Conservation (phyloP, 2,329 filamentous ascomycete species). For the Epichloe glyceriae region DNA sequence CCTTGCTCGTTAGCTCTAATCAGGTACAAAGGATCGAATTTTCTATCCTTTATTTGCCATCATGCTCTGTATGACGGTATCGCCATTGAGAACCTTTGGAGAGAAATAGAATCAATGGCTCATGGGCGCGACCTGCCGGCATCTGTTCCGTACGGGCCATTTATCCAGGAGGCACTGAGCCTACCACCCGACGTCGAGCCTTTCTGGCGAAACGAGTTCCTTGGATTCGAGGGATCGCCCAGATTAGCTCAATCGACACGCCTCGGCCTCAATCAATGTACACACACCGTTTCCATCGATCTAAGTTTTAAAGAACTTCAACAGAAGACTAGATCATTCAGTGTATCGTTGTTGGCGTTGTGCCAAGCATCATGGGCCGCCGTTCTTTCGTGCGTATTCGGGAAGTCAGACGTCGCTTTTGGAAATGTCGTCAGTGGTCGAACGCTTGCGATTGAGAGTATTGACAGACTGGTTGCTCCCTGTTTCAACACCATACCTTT, state of each 20-base stretch:
- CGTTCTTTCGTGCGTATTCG: constrained; percentile 43
- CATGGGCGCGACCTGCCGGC: constrained; percentile 30
- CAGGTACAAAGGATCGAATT: constrained; percentile 14
- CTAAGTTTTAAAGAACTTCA: constrained; percentile 34
- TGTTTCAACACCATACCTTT: constrained; percentile 85
- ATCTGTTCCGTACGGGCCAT: constrained; percentile 45
- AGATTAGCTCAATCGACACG: constrained; percentile 14
- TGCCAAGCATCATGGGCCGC: constrained; percentile 63
- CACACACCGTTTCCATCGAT: constrained; percentile 16
- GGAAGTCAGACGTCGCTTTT: constrained; percentile 61
- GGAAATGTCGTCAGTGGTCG: constrained; percentile 77
- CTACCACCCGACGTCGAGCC: constrained; percentile 34
- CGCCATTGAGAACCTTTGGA: constrained; percentile 55
- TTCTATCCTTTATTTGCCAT: constrained; percentile 46
- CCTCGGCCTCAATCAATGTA: constrained; percentile 16
- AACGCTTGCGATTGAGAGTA: constrained; percentile 47
- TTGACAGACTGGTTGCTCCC: constrained; percentile 68
- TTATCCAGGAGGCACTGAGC: constrained; percentile 46
- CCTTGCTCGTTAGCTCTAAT: constrained; percentile 34
- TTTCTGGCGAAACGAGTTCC: constrained; percentile 55
- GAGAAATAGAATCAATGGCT: constrained; percentile 54
- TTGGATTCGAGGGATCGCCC: constrained; percentile 27
- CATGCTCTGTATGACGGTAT: constrained; percentile 82
- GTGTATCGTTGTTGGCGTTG: constrained; percentile 50
- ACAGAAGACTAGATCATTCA: constrained; percentile 34